Evolutionary conservation across 2,329 filamentous ascomycete genomes (phyloP).

Genomic region (Xylaria polymorpha): DNA sequence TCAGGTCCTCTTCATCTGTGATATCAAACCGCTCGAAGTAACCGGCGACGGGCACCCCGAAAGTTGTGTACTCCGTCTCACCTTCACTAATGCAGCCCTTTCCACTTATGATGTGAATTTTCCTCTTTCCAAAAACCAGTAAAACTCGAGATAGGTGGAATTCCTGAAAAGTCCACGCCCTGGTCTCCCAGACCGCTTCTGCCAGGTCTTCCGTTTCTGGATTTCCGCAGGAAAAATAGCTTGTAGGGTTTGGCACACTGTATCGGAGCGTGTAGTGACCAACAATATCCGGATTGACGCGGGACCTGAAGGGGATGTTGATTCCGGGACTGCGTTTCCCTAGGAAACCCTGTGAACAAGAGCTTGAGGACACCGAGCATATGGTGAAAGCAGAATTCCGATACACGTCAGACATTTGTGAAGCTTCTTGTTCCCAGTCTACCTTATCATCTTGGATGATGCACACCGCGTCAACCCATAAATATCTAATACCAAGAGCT

Average conservation of each 20-base stretch:
- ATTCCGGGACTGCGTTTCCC: not conserved
- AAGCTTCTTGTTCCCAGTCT: slow-evolving; percentile 8
- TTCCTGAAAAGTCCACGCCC: slow-evolving; percentile 21
- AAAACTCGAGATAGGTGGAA: not conserved
- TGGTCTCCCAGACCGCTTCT: not conserved
- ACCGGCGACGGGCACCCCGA: too few relatives aligned
- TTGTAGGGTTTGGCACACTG: not conserved
- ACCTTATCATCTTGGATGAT: slow-evolving; percentile 12
- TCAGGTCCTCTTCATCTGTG: too few relatives aligned
- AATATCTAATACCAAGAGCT: slow-evolving; percentile 6
- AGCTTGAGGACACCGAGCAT: not conserved
- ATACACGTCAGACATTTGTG: slow-evolving; percentile 7
- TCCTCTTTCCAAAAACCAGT: not conserved
- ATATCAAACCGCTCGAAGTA: too few relatives aligned
- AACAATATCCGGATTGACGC: not conserved
- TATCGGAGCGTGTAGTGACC: slow-evolving; percentile 7
- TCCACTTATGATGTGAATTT: too few relatives aligned
- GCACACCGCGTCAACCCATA: slow-evolving; percentile 22
- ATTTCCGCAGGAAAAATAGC: not conserved
- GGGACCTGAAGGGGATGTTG: slow-evolving; percentile 12
- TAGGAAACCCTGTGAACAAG: slow-evolving; percentile 5
- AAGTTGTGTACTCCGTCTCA: too few relatives aligned
- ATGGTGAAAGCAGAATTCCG: not conserved
- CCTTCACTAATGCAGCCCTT: too few relatives aligned
- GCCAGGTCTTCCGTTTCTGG: not conserved